Evolutionary conservation across 805 yeast species (phyloP).

Genomic region (Naumovozyma dairenensis): DNA sequence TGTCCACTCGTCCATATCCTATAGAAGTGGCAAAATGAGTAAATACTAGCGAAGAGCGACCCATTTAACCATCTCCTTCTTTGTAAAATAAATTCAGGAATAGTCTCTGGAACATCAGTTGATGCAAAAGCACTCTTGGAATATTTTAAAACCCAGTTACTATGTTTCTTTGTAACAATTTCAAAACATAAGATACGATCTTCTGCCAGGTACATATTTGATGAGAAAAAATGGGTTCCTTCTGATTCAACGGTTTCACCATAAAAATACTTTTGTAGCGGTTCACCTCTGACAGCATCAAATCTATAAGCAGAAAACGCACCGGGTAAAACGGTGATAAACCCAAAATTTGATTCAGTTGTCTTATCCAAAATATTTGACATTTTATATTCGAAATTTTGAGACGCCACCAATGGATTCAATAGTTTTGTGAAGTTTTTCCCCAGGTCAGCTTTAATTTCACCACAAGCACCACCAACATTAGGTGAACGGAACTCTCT

Average conservation of each 20-base stretch:
- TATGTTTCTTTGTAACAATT: constrained; percentile 71
- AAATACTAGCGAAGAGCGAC: constrained; percentile 88
- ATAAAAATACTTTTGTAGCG: constrained; percentile 80
- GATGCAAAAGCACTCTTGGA: constrained; percentile 85
- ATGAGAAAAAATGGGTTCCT: constrained; percentile 75
- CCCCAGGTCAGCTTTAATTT: constrained; percentile 81
- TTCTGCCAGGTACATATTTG: constrained; percentile 95
- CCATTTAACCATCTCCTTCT: constrained; percentile 97
- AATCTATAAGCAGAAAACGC: constrained; percentile 93
- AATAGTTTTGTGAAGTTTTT: constrained; percentile 41
- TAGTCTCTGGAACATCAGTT: constrained; percentile 87
- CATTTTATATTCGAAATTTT: constrained; percentile 93
- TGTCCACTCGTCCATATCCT: constrained; percentile 76
- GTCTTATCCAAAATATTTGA: constrained; percentile 94
- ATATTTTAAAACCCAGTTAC: constrained; percentile 71
- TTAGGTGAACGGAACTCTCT: constrained; percentile 65
- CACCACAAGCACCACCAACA: constrained; percentile 98
- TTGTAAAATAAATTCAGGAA: constrained; percentile 81
- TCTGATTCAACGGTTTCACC: constrained; percentile 72
- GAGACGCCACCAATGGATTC: constrained; percentile 92
- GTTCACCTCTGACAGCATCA: constrained; percentile 72
- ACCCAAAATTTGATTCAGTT: constrained; percentile 89
- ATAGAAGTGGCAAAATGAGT: constrained; percentile 69
- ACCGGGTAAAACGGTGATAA: constrained; percentile 89
- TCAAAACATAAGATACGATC: constrained; percentile 94